These are phyloP conservation scores for Penicillium crustosum DNA, from an alignment of 2,329 filamentous ascomycete genomes.

Conservation along the genomic window DNA sequence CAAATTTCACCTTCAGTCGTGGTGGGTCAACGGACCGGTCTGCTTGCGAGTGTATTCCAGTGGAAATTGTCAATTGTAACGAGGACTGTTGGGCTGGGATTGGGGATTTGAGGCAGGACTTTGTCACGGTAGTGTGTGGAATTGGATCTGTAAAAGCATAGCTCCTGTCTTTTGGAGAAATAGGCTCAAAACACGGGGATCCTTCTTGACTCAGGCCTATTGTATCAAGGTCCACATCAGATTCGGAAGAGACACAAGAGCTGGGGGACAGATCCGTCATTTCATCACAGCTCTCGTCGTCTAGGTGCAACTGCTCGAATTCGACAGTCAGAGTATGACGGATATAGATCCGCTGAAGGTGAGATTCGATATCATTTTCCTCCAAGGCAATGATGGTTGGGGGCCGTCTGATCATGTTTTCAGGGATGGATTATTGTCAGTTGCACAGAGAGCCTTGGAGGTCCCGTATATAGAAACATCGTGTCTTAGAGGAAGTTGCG, in stretches of 20 bases:
- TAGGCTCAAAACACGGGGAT: background rate
- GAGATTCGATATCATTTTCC: slow-evolving; percentile 34
- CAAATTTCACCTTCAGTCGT: slow-evolving; percentile 9
- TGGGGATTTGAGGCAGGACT: slow-evolving; percentile 6
- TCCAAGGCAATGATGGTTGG: slow-evolving; percentile 35
- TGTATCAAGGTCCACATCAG: background rate
- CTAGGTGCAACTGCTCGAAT: slow-evolving; percentile 20
- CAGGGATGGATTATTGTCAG: background rate
- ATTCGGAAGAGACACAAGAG: slow-evolving; percentile 1
- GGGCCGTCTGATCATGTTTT: slow-evolving; percentile 36
- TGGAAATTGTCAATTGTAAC: background rate
- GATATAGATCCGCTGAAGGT: slow-evolving; percentile 27
- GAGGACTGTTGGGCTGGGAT: background rate
- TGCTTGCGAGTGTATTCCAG: background rate
- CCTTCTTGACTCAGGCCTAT: background rate
- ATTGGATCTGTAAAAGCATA: background rate
- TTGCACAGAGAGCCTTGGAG: slow-evolving; percentile 5
- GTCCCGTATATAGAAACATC: slow-evolving; percentile 3
- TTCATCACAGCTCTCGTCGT: slow-evolving; percentile 11
- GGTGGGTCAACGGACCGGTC: slow-evolving; percentile 2
- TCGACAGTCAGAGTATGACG: slow-evolving; percentile 15
- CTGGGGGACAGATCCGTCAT: background rate
- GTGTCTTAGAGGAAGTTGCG: background rate
- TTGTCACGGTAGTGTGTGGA: background rate
- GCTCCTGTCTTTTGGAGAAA: background rate